phyloP scores from a whole-genome alignment of 1,284 basidiomycete species.

The Fistulinella cinereoalba region DNA sequence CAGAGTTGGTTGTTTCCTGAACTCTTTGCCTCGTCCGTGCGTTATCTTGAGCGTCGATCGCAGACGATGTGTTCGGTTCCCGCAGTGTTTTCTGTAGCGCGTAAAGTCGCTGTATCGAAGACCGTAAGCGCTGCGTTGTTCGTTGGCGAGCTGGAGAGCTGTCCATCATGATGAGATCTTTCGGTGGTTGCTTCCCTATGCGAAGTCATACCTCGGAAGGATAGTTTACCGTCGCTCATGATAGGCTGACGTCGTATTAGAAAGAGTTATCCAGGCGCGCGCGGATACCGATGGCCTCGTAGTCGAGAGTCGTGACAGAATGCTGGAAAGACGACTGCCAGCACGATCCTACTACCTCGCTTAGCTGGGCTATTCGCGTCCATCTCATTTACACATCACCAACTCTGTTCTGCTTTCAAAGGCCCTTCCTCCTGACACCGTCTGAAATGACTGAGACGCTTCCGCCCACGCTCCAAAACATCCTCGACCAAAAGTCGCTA shows the following conservation, averaged over 20 bases:
- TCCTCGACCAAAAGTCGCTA: conserved; percentile 83
- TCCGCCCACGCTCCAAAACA: conserved; percentile 82
- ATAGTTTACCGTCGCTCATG: conserved; percentile 30
- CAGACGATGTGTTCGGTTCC: conserved; percentile 85
- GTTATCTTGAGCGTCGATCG: conserved; percentile 82
- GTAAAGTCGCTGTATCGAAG: conserved; percentile 85
- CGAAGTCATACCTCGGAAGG: conserved; percentile 36
- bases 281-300: not conserved
- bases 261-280: not conserved
- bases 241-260: not conserved
- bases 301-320: conserved; percentile 16
- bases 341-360: conserved; percentile 12
- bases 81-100: conserved; percentile 82
- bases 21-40: conserved; percentile 86
- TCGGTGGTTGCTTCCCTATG: not conserved
- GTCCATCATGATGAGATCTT: conserved; percentile 11
- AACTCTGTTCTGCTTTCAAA: conserved; percentile 10
- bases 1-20: conserved; percentile 75
- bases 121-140: conserved; percentile 89
- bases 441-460: conserved; percentile 53
- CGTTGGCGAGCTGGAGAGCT: conserved; percentile 83
- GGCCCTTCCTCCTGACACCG: conserved; percentile 2
- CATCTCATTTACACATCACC: conserved; percentile 14
- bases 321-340: conserved; percentile 20
- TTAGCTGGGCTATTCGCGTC: conserved; percentile 18